Evolutionary conservation across 2,329 filamentous ascomycete species (phyloP), one percentile per base, ranked within the genome.

Genomic region (Cladosporium sp.): DNA sequence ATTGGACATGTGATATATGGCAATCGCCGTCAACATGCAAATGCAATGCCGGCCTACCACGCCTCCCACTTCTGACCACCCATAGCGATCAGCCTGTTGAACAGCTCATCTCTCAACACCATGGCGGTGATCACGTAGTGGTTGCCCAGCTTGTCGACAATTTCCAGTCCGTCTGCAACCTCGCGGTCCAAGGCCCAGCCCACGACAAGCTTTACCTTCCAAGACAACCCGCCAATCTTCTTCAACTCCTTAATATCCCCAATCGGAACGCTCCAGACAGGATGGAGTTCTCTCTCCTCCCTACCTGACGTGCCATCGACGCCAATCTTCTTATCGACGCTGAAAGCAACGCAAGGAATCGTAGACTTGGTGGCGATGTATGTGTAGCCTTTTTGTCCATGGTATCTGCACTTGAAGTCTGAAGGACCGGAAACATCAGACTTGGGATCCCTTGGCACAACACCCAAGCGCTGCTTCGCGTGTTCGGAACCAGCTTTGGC

Each of bases 51-150:
- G 18, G 46, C 30, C 43, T 25, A 94, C 88, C 87, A 91, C 64
- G 85, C 84, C 80, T 92, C 90, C 92, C 91, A 95, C 82, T 92
- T 92, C 83, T 95, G 91, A 16, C 84, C 84, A 1, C 91, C 91
- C 78, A 94, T 91, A 2, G 90, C 86, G 65, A 93, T 79, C 64
- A 94, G 75, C 18, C 91, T 86, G 78, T 95, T 95, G 74, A 95
- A 95, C 49, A 96, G 75, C 78, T 94, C 90, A 71, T 95, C 91
- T 46, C 92, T 78, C 72, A 90, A 78, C 32, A 85, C 82, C 75
- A 94, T 83, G 0, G 91, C 91, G 7, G 90, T 96, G 2, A 95
- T 76, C 61, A 86, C 85, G 66, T 83, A 85, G 60, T 79, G 80
- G 18, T 84, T 78, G 0, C 89, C 86, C 16, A 78, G 78, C 63